Percentiles rank a stretch among this genome's conserved stretches.
Evolutionary conservation across 768 basidiomycete genomes (phyloP).

Genomic region (Chalciporus piperatus): DNA sequence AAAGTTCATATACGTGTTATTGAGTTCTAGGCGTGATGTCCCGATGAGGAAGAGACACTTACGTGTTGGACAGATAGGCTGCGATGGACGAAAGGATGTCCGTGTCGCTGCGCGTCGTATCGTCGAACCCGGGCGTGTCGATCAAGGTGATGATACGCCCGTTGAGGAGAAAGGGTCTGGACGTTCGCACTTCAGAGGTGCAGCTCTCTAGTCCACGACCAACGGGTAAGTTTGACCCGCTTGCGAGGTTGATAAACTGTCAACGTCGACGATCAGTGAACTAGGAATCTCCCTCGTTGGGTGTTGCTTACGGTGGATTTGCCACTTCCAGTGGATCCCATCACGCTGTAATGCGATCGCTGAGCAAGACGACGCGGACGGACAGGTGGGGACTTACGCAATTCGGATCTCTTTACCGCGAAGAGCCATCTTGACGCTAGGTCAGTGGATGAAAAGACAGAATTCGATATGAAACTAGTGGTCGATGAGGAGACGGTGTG

Average conservation of each 20-base stretch:
- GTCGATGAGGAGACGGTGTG: background rate
- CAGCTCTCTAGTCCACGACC: slow-evolving; percentile 49
- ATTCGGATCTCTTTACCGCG: slow-evolving; percentile 32
- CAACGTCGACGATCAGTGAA: slow-evolving; percentile 3
- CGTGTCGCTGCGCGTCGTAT: slow-evolving; percentile 46
- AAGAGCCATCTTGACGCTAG: slow-evolving; percentile 20
- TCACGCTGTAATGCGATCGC: slow-evolving; percentile 24
- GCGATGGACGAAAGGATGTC: slow-evolving; percentile 52
- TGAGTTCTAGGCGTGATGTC: background rate
- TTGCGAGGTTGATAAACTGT: slow-evolving; percentile 55
- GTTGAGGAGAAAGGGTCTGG: slow-evolving; percentile 44
- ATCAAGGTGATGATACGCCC: slow-evolving; percentile 46
- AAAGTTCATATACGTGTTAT: background rate
- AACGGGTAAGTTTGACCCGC: slow-evolving; percentile 46
- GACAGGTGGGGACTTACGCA: slow-evolving; percentile 21
- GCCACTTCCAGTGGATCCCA: slow-evolving; percentile 36
- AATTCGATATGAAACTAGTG: background rate
- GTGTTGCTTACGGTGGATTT: slow-evolving; percentile 33
- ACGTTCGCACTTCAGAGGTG: slow-evolving; percentile 44
- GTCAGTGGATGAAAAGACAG: background rate
- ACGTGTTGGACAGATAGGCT: slow-evolving; percentile 35
- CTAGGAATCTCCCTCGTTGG: background rate
- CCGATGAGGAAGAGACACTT: slow-evolving; percentile 3
- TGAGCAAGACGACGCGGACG: background rate
- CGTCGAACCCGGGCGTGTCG: slow-evolving; percentile 64